These are phyloP conservation scores for Thraustochytrium sp. DNA, from an alignment of 352 stramenopile species.

Conservation along the genomic window DNA sequence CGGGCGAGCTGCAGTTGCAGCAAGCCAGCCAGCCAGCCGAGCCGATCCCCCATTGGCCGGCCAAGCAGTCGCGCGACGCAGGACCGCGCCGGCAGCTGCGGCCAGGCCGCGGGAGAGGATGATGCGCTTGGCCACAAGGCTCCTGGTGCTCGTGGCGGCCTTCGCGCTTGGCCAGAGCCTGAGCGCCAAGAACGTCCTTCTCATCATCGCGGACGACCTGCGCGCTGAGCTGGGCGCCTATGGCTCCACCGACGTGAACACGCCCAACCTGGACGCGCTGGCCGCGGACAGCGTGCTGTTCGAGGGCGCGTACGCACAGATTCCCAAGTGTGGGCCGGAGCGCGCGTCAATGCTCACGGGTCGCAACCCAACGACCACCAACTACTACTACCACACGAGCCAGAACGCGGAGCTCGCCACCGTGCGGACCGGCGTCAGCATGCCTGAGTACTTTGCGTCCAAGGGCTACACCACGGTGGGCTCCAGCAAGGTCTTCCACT, in stretches of 20 bases:
- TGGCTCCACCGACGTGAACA: not conserved
- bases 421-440: not conserved
- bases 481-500: constrained; percentile 35
- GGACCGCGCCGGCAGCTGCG: too few relatives aligned
- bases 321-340: constrained; percentile 34
- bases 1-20: too few relatives aligned
- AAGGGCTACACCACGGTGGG: not conserved
- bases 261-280: constrained; percentile 32
- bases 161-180: not conserved
- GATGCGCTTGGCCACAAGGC: too few relatives aligned
- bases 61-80: too few relatives aligned
- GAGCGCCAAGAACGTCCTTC: constrained; percentile 3
- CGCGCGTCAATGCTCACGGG: constrained; percentile 28
- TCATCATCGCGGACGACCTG: constrained; percentile 30
- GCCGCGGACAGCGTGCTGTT: constrained; percentile 29
- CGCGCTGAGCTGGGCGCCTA: constrained; percentile 5
- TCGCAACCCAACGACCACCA: not conserved
- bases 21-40: too few relatives aligned
- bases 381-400: constrained; percentile 43
- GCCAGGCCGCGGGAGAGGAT: too few relatives aligned
- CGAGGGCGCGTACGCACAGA: not conserved
- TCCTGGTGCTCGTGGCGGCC: not conserved
- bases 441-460: not conserved
- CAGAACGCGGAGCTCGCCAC: not conserved
- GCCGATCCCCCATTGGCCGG: too few relatives aligned